Percentiles rank a stretch among this genome's conserved stretches.
Conservation (phyloP, 768 basidiomycete genomes). For the Holtermanniella nyarrowii region DNA sequence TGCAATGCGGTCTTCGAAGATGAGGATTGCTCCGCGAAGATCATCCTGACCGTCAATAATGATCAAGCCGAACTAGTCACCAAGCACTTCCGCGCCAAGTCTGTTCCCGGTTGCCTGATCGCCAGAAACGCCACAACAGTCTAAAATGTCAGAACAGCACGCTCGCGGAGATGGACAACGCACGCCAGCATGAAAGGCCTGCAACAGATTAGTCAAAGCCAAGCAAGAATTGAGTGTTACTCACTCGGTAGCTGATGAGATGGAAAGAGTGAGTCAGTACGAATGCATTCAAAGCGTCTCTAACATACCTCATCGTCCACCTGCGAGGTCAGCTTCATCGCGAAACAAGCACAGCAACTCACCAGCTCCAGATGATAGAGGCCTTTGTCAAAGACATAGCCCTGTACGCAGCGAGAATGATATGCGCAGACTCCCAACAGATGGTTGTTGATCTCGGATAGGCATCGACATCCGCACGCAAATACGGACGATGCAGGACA, state of each 20-base stretch:
- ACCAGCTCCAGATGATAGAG: constrained; percentile 35
- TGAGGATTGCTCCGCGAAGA: constrained; percentile 27
- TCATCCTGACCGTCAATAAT: constrained; percentile 14
- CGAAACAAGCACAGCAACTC: not conserved
- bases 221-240: too few species aligned
- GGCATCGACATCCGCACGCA: constrained; percentile 33
- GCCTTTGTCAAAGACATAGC: constrained; percentile 23
- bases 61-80: too few species aligned
- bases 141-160: not conserved
- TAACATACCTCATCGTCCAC: constrained; percentile 36
- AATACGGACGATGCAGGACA: constrained; percentile 36
- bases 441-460: constrained; percentile 45
- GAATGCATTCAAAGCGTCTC: constrained; percentile 7
- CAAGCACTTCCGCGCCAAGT: constrained; percentile 26
- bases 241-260: not conserved
- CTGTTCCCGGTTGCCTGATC: constrained; percentile 32
- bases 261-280: not conserved
- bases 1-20: constrained; percentile 30
- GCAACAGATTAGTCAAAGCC: not conserved
- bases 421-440: constrained; percentile 58
- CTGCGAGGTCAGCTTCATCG: not conserved
- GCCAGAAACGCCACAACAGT: constrained; percentile 28
- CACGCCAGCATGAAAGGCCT: constrained; percentile 35
- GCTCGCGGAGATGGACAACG: constrained; percentile 9
- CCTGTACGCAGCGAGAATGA: constrained; percentile 52